Evolutionary conservation across 2,329 filamentous ascomycete genomes (phyloP), one percentile per base, ranked within the genome.

Genomic region (Hypoxylon sp.): DNA sequence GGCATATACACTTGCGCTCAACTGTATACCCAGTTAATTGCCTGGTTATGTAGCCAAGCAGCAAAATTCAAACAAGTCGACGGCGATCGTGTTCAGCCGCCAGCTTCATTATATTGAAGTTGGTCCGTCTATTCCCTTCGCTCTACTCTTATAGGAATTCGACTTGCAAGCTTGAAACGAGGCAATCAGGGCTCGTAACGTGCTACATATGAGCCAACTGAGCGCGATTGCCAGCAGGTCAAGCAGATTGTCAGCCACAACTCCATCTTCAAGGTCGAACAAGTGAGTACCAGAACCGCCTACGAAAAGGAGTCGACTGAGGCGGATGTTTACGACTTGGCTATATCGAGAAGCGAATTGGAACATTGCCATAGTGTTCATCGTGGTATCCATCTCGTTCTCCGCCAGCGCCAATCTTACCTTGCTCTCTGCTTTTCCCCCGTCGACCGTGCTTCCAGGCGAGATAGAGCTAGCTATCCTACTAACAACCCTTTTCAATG

Each of bases 291-390:
- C 28, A 9, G 54, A 42, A 8, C 54, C 54, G 4, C 36, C 44
- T 14, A 30, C 38, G n/a, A 60, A 46, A 32, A 18, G 48, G 42
- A 36, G 50, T 18, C 65, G 65, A 44, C 40, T 67, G 6, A 20
- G 38, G 12, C 61, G 64, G 28, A 66, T 69, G 64, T 64, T 69
- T 49, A 67, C 52, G 4, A 52, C 60, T 4, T 69, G 60, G 45
- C 67, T 64, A 24, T 64, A 61, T 28, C 54, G 65, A 20, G 59
- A 68, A 36, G 44, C 61, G 4, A 70, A 61, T 53, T 70, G 62
- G 65, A 14, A 62, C 6, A 32, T 64, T 20, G 38, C 60, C 16
- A 20, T 68, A 9, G 70, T 76, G 50, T 79, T 75, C 6, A 61
- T 67, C 20, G 3, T 63, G 11, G 68, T 61, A 3, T 65, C 59